phyloP scores from a whole-genome alignment of 2,329 filamentous ascomycete species.

The Colletotrichum brevisporum region DNA sequence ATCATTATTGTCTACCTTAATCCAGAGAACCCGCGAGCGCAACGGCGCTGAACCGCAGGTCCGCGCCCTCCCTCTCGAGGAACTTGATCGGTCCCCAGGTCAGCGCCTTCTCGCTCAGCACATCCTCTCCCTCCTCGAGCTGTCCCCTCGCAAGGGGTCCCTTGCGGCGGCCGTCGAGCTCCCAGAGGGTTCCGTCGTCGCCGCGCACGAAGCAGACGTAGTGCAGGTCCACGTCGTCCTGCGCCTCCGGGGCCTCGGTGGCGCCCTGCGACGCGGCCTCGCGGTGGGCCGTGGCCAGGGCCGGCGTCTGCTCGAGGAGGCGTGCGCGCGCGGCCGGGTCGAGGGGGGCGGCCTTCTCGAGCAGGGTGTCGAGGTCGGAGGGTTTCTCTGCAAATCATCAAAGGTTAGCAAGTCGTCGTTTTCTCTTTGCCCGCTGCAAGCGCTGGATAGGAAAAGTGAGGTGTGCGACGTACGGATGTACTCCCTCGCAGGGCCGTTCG shows the following conservation, averaged over 20 bases:
- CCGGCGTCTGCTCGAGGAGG: constrained; percentile 82
- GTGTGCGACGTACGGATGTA: constrained; percentile 69
- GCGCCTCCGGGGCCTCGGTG: constrained; percentile 81
- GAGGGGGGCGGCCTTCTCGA: constrained; percentile 79
- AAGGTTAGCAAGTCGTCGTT: neutral
- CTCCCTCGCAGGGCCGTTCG: constrained; percentile 79
- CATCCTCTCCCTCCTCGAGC: constrained; percentile 74
- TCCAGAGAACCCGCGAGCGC: constrained; percentile 67
- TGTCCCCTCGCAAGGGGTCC: constrained; percentile 70
- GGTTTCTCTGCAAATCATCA: constrained; percentile 53
- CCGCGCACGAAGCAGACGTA: constrained; percentile 95
- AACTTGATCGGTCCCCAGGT: constrained; percentile 75
- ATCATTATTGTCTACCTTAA: constrained; percentile 46
- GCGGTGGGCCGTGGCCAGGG: constrained; percentile 83
- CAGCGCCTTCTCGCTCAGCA: constrained; percentile 82
- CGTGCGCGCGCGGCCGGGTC: constrained; percentile 76
- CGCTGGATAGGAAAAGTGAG: neutral
- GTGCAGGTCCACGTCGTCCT: constrained; percentile 91
- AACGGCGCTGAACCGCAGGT: constrained; percentile 72
- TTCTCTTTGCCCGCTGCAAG: neutral
- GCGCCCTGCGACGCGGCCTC: constrained; percentile 83
- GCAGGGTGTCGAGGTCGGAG: constrained; percentile 74
- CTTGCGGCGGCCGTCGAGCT: constrained; percentile 72
- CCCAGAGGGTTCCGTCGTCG: constrained; percentile 73
- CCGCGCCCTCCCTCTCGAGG: constrained; percentile 67